Conservation (phyloP, 768 basidiomycete species). For the Boletus rubroflammeus region DNA sequence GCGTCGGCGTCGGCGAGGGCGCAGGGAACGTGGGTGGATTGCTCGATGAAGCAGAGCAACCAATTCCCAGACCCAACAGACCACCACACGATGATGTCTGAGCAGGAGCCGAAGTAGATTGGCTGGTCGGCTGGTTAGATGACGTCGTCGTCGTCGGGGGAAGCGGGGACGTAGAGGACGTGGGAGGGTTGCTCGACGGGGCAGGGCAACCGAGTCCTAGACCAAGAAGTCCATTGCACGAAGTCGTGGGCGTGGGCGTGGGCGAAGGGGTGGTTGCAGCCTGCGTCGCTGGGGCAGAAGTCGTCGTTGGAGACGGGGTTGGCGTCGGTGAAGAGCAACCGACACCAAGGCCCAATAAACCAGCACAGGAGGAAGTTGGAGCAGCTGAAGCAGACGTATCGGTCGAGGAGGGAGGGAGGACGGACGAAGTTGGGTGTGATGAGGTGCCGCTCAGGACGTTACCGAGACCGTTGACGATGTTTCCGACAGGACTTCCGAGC, state of each 20-base stretch:
- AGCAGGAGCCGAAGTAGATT: not conserved
- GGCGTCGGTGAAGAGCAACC: constrained; percentile 11
- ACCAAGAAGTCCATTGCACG: constrained; percentile 3
- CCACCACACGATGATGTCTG: not conserved
- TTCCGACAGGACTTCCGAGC: too few relatives aligned
- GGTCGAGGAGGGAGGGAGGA: constrained; percentile 8
- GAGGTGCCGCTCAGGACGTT: not conserved
- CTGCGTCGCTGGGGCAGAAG: not conserved
- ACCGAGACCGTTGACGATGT: not conserved
- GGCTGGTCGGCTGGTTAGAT: not conserved
- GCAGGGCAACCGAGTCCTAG: not conserved
- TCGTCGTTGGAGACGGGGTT: not conserved
- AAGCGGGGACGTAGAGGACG: not conserved
- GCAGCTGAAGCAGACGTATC: not conserved
- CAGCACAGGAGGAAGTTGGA: constrained; percentile 15
- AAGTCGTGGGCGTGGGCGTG: not conserved
- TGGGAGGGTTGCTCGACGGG: not conserved
- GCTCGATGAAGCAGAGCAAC: not conserved
- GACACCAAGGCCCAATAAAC: constrained; percentile 17
- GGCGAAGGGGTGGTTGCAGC: not conserved
- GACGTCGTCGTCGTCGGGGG: not conserved
- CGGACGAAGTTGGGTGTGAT: constrained; percentile 10
- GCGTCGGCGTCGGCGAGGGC: not conserved
- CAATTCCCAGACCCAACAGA: not conserved
- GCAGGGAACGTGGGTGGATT: not conserved